These are phyloP conservation scores for Phalaenopsis hybrid DNA, from an alignment of 116 monocot genomes.

Conservation along the genomic window DNA sequence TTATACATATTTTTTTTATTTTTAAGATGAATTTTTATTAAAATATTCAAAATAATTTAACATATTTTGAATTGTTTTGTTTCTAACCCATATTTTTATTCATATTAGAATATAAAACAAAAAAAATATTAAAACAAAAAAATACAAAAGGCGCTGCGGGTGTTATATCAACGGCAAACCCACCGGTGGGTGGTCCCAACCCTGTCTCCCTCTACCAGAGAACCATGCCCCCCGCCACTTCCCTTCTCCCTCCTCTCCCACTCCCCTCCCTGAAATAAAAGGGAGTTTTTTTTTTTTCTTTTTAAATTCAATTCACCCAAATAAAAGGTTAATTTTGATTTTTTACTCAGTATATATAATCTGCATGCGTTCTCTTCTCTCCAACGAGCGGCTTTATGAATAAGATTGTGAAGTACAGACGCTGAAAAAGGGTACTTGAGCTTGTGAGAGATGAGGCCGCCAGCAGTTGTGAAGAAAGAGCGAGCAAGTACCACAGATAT, in stretches of 20 bases:
- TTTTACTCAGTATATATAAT: not conserved
- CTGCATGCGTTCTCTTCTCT: not conserved
- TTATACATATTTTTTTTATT: too few species aligned
- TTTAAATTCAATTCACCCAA: not conserved
- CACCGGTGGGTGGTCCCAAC: not conserved
- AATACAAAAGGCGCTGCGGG: not conserved
- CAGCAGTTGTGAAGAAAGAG: not conserved
- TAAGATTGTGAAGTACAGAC: not conserved
- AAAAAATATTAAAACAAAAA: too few species aligned
- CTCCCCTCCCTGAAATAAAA: too few species aligned
- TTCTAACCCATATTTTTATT: too few species aligned
- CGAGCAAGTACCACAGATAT: not conserved
- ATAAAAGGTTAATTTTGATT: not conserved
- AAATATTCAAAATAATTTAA: too few species aligned
- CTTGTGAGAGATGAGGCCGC: constrained; percentile 6
- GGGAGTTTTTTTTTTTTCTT: not conserved
- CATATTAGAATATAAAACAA: too few species aligned
- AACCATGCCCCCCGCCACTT: not conserved
- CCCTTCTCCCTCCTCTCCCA: not conserved
- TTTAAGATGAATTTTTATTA: too few species aligned
- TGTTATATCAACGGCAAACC: not conserved
- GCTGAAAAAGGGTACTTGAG: not conserved
- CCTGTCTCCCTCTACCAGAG: not conserved
- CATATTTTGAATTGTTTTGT: too few species aligned
- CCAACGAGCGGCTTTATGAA: not conserved